These are phyloP conservation scores for Clarireedia monteithiana DNA, from an alignment of 2,329 filamentous ascomycete species.

Conservation along the genomic window DNA sequence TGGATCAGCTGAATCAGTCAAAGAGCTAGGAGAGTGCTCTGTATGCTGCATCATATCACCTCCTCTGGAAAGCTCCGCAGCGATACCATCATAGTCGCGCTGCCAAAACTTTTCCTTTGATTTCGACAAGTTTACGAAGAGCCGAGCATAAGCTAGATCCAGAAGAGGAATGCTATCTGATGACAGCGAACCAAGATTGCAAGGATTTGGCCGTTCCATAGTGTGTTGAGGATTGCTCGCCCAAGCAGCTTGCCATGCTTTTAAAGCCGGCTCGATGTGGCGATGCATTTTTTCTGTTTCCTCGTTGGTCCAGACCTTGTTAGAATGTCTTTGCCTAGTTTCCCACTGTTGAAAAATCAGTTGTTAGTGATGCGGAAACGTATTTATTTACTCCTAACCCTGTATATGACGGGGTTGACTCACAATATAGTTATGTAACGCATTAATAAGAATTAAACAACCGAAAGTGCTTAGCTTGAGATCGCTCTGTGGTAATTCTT, in stretches of 20 bases:
- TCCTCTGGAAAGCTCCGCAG: conserved; percentile 74
- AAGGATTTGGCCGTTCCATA: conserved; percentile 77
- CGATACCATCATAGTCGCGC: conserved; percentile 86
- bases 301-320: conserved; percentile 80
- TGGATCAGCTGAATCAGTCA: conserved; percentile 30
- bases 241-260: conserved; percentile 93
- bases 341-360: conserved; percentile 53
- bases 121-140: conserved; percentile 88
- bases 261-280: conserved; percentile 86
- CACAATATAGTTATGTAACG: conserved; percentile 85
- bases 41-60: conserved; percentile 68
- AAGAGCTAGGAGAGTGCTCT: conserved; percentile 48
- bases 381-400: background rate
- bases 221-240: conserved; percentile 77
- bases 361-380: too few species aligned
- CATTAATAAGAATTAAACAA: conserved; percentile 85
- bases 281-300: conserved; percentile 95
- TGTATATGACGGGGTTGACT: background rate
- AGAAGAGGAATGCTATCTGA: conserved; percentile 86
- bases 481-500: conserved; percentile 50
- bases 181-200: conserved; percentile 71
- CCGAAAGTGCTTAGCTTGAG: conserved; percentile 85
- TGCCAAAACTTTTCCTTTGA: conserved; percentile 94
- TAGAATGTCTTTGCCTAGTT: conserved; percentile 82
- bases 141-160: conserved; percentile 82